Conservation (phyloP, 2,329 filamentous ascomycete species). For the Colletotrichum tamarilloi region DNA sequence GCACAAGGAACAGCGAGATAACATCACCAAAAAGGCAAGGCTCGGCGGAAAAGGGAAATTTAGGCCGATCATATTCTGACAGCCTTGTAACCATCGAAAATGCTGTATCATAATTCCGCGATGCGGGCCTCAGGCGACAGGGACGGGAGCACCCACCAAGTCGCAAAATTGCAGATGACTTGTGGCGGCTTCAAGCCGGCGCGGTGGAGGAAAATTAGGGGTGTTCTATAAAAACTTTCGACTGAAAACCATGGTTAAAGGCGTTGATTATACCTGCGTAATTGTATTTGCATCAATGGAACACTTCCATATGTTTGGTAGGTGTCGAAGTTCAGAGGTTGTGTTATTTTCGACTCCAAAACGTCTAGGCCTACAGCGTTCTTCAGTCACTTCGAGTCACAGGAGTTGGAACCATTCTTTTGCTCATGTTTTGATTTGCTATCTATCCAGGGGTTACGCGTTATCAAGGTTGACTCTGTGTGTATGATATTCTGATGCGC, state of each 20-base stretch:
- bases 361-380: neutral
- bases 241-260: neutral
- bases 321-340: neutral
- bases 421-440: neutral
- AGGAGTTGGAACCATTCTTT: neutral
- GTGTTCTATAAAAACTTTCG: neutral
- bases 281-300: neutral
- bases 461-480: too few relatives aligned
- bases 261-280: neutral
- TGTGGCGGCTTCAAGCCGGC: neutral
- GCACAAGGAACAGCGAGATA: neutral
- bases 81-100: constrained; percentile 31
- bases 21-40: constrained; percentile 7
- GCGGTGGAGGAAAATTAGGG: neutral
- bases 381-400: neutral
- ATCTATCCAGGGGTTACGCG: neutral
- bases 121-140: constrained; percentile 2
- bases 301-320: neutral
- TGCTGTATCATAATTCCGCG: constrained; percentile 32
- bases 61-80: constrained; percentile 12
- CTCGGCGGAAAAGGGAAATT: constrained; percentile 11
- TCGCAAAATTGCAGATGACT: neutral
- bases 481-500: neutral
- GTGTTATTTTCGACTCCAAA: neutral
- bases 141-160: constrained; percentile 11